Percentiles rank a stretch among this genome's conserved stretches.
These are phyloP conservation scores for Stachybotrys elegans DNA, from an alignment of 2,329 filamentous ascomycete genomes.

Conservation along the genomic window DNA sequence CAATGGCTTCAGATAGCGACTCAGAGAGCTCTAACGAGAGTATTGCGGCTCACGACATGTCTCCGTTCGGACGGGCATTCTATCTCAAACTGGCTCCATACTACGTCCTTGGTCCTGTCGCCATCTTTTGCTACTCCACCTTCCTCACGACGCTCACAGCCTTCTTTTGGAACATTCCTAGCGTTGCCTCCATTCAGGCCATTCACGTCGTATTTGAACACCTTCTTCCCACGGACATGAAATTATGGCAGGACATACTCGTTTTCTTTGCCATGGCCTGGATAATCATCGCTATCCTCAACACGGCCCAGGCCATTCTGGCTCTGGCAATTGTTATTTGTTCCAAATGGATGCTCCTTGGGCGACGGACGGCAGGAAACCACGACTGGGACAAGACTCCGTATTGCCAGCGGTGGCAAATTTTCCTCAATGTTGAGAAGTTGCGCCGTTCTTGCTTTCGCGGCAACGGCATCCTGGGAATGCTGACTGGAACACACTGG, in stretches of 20 bases:
- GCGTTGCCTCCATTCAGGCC: conserved; percentile 42
- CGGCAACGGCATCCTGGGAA: conserved; percentile 43
- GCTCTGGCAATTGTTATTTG: conserved; percentile 38
- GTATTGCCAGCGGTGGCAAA: conserved; percentile 55
- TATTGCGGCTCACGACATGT: conserved; percentile 13
- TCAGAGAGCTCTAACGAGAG: conserved; percentile 7
- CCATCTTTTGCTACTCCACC: conserved; percentile 46
- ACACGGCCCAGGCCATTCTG: conserved; percentile 35
- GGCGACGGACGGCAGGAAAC: conserved; percentile 43
- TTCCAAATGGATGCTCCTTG: conserved; percentile 48
- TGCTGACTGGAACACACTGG: conserved; percentile 50
- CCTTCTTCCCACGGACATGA: conserved; percentile 15
- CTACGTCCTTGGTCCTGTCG: conserved; percentile 39
- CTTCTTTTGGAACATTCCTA: conserved; percentile 47
- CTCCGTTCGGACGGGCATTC: conserved; percentile 52
- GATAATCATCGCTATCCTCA: conserved; percentile 34
- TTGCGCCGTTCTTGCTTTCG: conserved; percentile 45
- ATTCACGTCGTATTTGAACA: conserved; percentile 27
- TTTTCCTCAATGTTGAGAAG: conserved; percentile 47
- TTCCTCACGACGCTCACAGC: conserved; percentile 39
- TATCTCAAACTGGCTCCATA: conserved; percentile 46
- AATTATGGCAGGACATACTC: conserved; percentile 24
- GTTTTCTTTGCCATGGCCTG: conserved; percentile 35
- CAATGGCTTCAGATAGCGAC: conserved; percentile 13
- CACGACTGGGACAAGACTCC: conserved; percentile 53